phyloP scores from a whole-genome alignment of 495 filamentous ascomycete genomes.

The Neurospora sublineolata region DNA sequence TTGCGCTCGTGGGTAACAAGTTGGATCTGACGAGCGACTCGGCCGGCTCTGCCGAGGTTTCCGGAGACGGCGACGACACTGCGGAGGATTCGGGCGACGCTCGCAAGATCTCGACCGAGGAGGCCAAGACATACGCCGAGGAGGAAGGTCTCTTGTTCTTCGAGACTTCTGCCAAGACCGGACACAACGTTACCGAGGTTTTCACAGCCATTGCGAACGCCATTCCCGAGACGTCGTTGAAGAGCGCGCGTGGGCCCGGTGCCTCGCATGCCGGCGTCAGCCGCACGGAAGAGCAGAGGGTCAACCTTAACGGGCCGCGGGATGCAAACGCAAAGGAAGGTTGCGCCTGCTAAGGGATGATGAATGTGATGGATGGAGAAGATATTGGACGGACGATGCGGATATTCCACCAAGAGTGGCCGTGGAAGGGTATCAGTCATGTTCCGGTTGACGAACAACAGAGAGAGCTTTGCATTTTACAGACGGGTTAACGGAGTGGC shows the following conservation, averaged over 20 bases:
- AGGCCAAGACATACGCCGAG: conserved; percentile 88
- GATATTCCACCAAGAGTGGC: neutral
- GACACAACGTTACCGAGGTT: conserved; percentile 83
- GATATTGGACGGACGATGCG: neutral
- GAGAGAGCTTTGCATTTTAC: neutral
- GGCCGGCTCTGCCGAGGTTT: conserved; percentile 28
- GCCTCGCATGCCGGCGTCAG: conserved; percentile 42
- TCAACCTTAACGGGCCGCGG: conserved; percentile 54
- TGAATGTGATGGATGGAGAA: neutral
- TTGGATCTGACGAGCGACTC: conserved; percentile 66
- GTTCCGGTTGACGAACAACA: neutral
- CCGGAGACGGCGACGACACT: conserved; percentile 13
- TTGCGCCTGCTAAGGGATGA: conserved; percentile 63
- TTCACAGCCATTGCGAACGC: conserved; percentile 98
- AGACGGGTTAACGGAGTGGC: neutral
- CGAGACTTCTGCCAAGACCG: conserved; percentile 95
- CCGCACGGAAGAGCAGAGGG: conserved; percentile 52
- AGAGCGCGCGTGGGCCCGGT: conserved; percentile 62
- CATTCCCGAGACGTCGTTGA: conserved; percentile 90
- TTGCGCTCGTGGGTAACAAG: conserved; percentile 96
- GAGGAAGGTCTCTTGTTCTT: conserved; percentile 92
- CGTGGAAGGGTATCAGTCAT: neutral
- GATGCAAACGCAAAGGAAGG: conserved; percentile 69
- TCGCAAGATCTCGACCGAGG: conserved; percentile 71
- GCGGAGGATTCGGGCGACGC: conserved; percentile 64